phyloP scores from a whole-genome alignment of 169 alveolate species.

The Hepatocystis sp. region DNA sequence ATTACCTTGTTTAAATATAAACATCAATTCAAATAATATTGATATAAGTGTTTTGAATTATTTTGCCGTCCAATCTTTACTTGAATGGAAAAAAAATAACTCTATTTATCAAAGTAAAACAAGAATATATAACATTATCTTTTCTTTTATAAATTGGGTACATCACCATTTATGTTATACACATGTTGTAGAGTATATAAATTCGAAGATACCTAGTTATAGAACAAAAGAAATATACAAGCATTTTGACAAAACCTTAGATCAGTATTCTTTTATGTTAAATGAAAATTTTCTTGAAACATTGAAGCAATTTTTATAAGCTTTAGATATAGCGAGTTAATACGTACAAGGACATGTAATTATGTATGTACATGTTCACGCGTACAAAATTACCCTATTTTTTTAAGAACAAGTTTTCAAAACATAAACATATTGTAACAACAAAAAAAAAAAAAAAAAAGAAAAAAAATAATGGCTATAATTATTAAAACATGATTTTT shows the following conservation, averaged over 20 bases:
- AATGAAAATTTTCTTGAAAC: constrained; percentile 65
- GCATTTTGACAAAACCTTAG: constrained; percentile 71
- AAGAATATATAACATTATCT: constrained; percentile 50
- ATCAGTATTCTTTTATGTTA: constrained; percentile 42
- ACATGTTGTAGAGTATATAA: constrained; percentile 67
- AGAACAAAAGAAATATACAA: constrained; percentile 69
- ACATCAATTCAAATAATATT: constrained; percentile 46
- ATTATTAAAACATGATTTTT: too few species aligned
- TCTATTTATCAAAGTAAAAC: constrained; percentile 68
- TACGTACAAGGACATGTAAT: too few species aligned
- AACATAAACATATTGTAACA: too few species aligned
- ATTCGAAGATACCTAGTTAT: constrained; percentile 65
- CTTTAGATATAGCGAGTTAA: neutral
- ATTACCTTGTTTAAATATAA: constrained; percentile 40
- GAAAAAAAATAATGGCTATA: too few species aligned
- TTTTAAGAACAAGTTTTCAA: too few species aligned
- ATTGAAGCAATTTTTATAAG: constrained; percentile 50
- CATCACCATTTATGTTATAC: constrained; percentile 73
- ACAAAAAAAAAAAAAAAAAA: too few species aligned
- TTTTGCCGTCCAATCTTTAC: constrained; percentile 53
- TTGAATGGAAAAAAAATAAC: constrained; percentile 71
- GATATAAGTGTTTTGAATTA: constrained; percentile 73
- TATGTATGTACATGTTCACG: too few species aligned
- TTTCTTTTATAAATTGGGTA: constrained; percentile 57
- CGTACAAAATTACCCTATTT: too few species aligned